These are phyloP conservation scores for Candida endomychidarum DNA, from an alignment of 805 yeast genomes.

Conservation along the genomic window DNA sequence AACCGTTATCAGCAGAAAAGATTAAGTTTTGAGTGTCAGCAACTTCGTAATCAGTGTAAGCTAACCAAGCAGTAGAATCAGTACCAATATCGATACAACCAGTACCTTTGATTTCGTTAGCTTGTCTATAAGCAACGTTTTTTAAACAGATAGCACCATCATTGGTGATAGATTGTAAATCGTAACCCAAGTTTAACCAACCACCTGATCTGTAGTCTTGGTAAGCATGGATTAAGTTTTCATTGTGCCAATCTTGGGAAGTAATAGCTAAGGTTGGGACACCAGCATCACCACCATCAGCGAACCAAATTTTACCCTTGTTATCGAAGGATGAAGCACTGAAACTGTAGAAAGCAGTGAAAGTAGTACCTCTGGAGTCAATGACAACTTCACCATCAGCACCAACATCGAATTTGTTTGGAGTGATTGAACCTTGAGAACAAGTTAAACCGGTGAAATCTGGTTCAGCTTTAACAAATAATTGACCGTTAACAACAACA, in stretches of 20 bases:
- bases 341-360: constrained; percentile 23
- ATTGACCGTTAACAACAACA: constrained; percentile 23
- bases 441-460: constrained; percentile 20
- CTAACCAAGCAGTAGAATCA: constrained; percentile 19
- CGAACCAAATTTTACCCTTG: constrained; percentile 27
- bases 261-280: constrained; percentile 19
- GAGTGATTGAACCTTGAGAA: constrained; percentile 15
- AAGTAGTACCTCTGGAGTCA: constrained; percentile 22
- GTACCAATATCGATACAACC: constrained; percentile 26
- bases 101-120: constrained; percentile 19
- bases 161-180: constrained; percentile 19
- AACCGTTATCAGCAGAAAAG: constrained; percentile 17
- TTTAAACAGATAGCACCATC: constrained; percentile 26
- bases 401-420: constrained; percentile 12
- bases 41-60: constrained; percentile 17
- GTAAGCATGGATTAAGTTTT: constrained; percentile 22
- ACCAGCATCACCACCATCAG: constrained; percentile 23
- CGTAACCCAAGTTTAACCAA: constrained; percentile 20
- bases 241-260: constrained; percentile 20
- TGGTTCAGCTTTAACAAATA: constrained; percentile 22
- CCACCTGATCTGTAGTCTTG: constrained; percentile 23
- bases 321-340: constrained; percentile 22
- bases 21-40: constrained; percentile 17
- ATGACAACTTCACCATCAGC: constrained; percentile 24
- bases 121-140: constrained; percentile 22